Evolutionary conservation across 345 rosid genomes (phyloP).

Genomic region (Rhizophora mangle): DNA sequence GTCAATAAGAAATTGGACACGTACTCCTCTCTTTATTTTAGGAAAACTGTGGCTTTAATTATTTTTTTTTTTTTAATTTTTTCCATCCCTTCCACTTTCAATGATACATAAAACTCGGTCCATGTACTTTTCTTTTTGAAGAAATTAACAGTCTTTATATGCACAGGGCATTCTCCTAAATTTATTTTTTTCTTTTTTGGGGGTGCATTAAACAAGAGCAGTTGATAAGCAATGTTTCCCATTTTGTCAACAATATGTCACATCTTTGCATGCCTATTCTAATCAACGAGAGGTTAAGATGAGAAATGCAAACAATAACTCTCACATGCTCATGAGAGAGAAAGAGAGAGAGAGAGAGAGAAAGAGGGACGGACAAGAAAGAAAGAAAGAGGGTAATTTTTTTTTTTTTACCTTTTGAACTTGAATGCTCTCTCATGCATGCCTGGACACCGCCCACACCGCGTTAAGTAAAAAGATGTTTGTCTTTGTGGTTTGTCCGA

Average conservation of each 20-base stretch:
- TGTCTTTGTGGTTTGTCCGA: conserved; percentile 21
- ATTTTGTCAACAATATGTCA: conserved; percentile 23
- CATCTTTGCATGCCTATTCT: conserved; percentile 24
- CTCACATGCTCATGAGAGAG: conserved; percentile 5
- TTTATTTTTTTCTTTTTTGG: neutral
- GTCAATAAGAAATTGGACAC: neutral
- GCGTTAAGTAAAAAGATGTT: conserved; percentile 4
- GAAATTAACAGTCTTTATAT: neutral
- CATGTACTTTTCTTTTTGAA: neutral
- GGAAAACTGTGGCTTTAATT: no score
- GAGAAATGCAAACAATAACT: neutral
- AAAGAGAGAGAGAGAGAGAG: neutral
- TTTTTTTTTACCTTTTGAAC: conserved; percentile 14
- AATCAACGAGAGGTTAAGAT: neutral
- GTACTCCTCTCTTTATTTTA: no score
- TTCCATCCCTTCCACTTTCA: no score
- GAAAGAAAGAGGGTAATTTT: no score
- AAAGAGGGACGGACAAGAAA: no score
- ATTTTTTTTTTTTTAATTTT: no score
- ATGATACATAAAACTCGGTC: no score
- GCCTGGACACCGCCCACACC: conserved; percentile 29
- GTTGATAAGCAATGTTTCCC: conserved; percentile 23
- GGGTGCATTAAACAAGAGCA: conserved; percentile 20
- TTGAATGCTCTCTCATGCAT: conserved; percentile 22
- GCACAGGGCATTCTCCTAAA: neutral